Conservation (phyloP, 179 eudicot species). For the Heliamphora pulchella region DNA sequence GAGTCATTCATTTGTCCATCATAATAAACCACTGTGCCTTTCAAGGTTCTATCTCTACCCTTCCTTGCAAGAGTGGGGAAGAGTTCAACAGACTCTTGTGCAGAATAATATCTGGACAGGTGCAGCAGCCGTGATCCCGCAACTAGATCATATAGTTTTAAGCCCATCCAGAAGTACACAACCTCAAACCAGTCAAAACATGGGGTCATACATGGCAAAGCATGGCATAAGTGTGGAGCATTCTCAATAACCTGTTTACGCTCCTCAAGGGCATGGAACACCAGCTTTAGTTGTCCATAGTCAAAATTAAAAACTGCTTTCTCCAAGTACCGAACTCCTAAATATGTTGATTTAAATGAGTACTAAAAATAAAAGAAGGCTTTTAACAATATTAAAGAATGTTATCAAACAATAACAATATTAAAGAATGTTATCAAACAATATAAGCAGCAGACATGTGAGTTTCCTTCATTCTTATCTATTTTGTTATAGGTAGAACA, state of each 20-base stretch:
- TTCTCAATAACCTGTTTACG: conserved; percentile 89
- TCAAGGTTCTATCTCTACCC: conserved; percentile 57
- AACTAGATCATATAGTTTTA: conserved; percentile 86
- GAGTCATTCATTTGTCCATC: conserved; percentile 99
- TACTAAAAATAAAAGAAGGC: not conserved
- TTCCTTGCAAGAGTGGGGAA: conserved; percentile 85
- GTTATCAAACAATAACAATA: not conserved
- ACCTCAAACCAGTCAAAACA: conserved; percentile 93
- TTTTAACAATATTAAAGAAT: not conserved
- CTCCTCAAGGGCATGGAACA: conserved; percentile 95
- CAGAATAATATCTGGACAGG: conserved; percentile 87
- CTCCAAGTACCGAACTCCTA: conserved; percentile 98
- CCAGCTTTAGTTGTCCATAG: conserved; percentile 90
- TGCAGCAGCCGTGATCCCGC: conserved; percentile 74
- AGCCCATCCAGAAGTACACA: conserved; percentile 84
- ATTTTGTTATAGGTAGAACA: not conserved
- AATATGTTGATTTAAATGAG: not conserved
- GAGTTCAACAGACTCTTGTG: conserved; percentile 72
- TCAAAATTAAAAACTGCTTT: conserved; percentile 94
- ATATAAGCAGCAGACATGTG: not conserved
- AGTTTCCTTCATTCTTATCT: not conserved
- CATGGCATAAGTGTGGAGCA: conserved; percentile 94
- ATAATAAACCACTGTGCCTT: conserved; percentile 96
- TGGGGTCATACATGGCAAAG: conserved; percentile 97
- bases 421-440: not conserved